Percentiles rank a stretch among this genome's conserved stretches.
These are phyloP conservation scores for Boletus patriciae DNA, from an alignment of 768 basidiomycete species.

Conservation along the genomic window DNA sequence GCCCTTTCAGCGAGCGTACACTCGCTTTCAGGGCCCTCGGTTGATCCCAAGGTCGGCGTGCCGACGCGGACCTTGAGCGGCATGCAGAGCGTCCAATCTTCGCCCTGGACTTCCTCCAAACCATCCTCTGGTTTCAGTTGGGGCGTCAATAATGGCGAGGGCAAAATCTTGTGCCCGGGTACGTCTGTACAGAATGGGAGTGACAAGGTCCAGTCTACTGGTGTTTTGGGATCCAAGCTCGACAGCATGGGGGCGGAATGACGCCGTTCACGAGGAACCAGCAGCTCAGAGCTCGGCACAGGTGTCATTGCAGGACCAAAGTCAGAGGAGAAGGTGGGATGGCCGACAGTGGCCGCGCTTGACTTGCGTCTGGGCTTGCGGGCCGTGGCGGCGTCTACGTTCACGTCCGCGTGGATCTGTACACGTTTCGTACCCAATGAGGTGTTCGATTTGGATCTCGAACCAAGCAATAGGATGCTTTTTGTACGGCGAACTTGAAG, in stretches of 20 bases:
- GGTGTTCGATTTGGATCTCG: slow-evolving; percentile 24
- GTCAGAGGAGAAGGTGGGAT: not conserved
- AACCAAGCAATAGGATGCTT: slow-evolving; percentile 32
- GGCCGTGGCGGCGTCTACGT: slow-evolving; percentile 7
- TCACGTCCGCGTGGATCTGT: slow-evolving; percentile 29
- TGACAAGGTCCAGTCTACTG: slow-evolving; percentile 32
- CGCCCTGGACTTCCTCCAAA: slow-evolving; percentile 14
- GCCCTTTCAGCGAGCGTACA: not conserved
- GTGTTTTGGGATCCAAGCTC: not conserved
- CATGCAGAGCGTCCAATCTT: slow-evolving; percentile 37
- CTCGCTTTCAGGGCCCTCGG: slow-evolving; percentile 4
- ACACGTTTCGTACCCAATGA: slow-evolving; percentile 29
- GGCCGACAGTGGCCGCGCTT: slow-evolving; percentile 19
- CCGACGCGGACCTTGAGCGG: slow-evolving; percentile 21
- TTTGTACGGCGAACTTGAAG: slow-evolving; percentile 29
- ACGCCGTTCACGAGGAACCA: slow-evolving; percentile 30
- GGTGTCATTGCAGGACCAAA: not conserved
- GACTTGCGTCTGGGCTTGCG: slow-evolving; percentile 29
- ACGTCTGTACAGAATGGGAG: slow-evolving; percentile 31
- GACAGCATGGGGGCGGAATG: slow-evolving; percentile 32
- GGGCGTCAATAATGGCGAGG: slow-evolving; percentile 1
- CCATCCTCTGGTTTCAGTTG: not conserved
- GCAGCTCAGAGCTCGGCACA: slow-evolving; percentile 16
- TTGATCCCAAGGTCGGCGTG: not conserved
- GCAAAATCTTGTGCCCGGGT: slow-evolving; percentile 23